phyloP scores from a whole-genome alignment of 2,329 filamentous ascomycete genomes.

The Phaeosphaeriaceae sp. region DNA sequence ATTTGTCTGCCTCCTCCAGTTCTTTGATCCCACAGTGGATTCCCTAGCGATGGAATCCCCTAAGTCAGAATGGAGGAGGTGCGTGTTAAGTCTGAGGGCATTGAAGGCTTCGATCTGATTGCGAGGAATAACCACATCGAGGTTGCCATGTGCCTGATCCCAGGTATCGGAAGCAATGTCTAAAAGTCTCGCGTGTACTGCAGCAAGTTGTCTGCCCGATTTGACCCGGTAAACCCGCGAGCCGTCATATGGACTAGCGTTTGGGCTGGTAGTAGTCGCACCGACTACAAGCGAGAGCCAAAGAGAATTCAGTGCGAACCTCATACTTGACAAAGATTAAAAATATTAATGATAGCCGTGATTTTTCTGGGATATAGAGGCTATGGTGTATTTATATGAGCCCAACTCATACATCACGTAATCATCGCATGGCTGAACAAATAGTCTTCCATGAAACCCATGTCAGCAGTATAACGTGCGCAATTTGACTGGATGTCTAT shows the following conservation, averaged over 20 bases:
- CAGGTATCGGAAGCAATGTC: slow-evolving; percentile 46
- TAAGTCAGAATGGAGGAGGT: slow-evolving; percentile 53
- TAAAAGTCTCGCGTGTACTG: slow-evolving; percentile 44
- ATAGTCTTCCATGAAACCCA: slow-evolving; percentile 4
- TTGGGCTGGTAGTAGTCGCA: slow-evolving; percentile 31
- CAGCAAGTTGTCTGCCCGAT: slow-evolving; percentile 39
- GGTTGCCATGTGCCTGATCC: slow-evolving; percentile 43
- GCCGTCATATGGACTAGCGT: slow-evolving; percentile 45
- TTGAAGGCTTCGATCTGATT: slow-evolving; percentile 49
- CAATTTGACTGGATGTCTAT: slow-evolving; percentile 7
- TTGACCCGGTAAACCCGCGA: slow-evolving; percentile 51
- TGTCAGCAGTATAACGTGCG: slow-evolving; percentile 11
- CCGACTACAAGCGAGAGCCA: slow-evolving; percentile 23
- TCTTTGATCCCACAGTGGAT: slow-evolving; percentile 49
- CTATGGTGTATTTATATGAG: neutral
- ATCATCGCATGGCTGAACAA: too few relatives aligned
- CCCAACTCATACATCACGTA: too few relatives aligned
- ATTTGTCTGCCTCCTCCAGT: slow-evolving; percentile 30
- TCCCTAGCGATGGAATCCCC: slow-evolving; percentile 53
- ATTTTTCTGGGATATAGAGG: slow-evolving; percentile 4
- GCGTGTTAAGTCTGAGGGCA: slow-evolving; percentile 41
- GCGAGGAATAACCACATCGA: slow-evolving; percentile 54
- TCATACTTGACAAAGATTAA: slow-evolving; percentile 16
- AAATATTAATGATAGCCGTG: neutral
- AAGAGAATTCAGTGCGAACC: slow-evolving; percentile 17